These are phyloP conservation scores for Penicillium herquei DNA, from an alignment of 495 filamentous ascomycete genomes.

Conservation along the genomic window DNA sequence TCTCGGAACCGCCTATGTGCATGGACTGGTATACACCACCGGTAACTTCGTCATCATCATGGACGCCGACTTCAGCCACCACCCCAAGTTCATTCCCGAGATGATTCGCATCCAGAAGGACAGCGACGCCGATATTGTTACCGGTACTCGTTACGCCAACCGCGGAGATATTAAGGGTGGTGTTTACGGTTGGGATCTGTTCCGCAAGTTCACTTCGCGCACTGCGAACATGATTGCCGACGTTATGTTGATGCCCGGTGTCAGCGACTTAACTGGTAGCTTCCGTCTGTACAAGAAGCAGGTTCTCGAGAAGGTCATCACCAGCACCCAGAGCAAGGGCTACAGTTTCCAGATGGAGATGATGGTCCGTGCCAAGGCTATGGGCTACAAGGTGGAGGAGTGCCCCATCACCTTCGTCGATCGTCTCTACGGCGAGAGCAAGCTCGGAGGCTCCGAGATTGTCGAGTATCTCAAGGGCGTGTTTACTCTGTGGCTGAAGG, in stretches of 20 bases:
- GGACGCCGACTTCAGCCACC: conserved; percentile 99
- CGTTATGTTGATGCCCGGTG: conserved; percentile 90
- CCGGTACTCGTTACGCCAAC: conserved; percentile 88
- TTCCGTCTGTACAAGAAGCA: conserved; percentile 92
- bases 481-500: conserved; percentile 82
- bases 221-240: conserved; percentile 95
- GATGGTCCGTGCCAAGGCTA: conserved; percentile 89
- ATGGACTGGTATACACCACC: conserved; percentile 80
- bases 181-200: conserved; percentile 96
- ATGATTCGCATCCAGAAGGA: conserved; percentile 77
- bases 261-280: conserved; percentile 91
- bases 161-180: conserved; percentile 64
- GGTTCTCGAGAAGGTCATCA: conserved; percentile 83
- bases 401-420: conserved; percentile 97
- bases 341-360: conserved; percentile 99
- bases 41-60: conserved; percentile 99
- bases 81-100: conserved; percentile 90
- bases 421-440: conserved; percentile 90
- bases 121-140: conserved; percentile 87
- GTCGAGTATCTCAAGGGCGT: conserved; percentile 98
- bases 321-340: conserved; percentile 86
- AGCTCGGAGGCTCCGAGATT: conserved; percentile 93
- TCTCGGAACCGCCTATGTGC: conserved; percentile 94
- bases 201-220: conserved; percentile 87
- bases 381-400: conserved; percentile 87